phyloP scores from a whole-genome alignment of 2,329 filamentous ascomycete species.

The Cladosporium sp. region DNA sequence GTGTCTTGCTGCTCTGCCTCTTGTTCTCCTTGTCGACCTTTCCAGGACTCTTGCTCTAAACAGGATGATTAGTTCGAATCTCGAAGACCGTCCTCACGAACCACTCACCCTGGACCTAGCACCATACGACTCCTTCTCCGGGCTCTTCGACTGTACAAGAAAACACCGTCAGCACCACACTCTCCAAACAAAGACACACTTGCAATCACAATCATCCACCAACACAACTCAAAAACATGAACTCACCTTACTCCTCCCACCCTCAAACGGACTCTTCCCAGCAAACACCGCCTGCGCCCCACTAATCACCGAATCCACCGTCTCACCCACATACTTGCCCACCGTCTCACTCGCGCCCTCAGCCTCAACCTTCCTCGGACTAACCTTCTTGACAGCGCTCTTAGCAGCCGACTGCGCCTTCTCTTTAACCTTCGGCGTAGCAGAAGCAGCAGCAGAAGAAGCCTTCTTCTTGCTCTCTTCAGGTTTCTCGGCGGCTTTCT shows the following conservation, averaged over 20 bases:
- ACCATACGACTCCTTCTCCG: not conserved
- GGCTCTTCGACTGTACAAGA: not conserved
- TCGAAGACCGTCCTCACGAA: not conserved
- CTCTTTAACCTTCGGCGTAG: constrained; percentile 4
- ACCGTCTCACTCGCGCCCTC: not conserved
- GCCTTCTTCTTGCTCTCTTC: not conserved
- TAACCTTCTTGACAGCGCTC: constrained; percentile 7
- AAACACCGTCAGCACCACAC: not conserved
- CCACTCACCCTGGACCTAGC: not conserved
- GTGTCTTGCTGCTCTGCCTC: not conserved
- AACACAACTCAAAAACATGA: not conserved
- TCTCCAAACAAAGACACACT: not conserved
- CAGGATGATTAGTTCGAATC: not conserved
- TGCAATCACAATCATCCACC: no score
- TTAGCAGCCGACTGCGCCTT: constrained; percentile 9
- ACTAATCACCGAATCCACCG: not conserved
- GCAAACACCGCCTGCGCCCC: not conserved
- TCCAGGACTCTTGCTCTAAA: constrained; percentile 10
- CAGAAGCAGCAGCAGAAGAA: not conserved
- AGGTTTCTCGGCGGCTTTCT: constrained; percentile 8
- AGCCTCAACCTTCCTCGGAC: constrained; percentile 1
- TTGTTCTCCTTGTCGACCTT: constrained; percentile 14
- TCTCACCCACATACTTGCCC: constrained; percentile 2
- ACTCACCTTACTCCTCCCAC: not conserved
- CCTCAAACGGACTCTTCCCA: not conserved